Evolutionary conservation across 225 moss, liverwort and hornwort species (phyloP), one percentile per base, ranked within the genome.

Genomic region (Marchantia polymorpha): DNA sequence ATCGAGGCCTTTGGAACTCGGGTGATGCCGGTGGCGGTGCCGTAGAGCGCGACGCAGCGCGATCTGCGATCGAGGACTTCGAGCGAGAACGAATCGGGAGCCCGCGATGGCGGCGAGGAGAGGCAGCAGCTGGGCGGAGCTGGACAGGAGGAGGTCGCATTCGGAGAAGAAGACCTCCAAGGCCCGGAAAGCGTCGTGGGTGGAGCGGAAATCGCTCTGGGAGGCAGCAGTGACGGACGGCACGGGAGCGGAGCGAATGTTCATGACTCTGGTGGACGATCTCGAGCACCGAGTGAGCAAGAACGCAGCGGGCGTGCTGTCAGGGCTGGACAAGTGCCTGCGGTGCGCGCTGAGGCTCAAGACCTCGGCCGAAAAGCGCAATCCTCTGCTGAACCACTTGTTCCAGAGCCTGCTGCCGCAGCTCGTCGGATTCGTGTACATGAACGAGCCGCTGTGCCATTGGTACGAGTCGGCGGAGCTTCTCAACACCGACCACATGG

Each of bases 131-230:
- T 82, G 87, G 84, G 78, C 84, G 4, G 84, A 87, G 77, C 68
- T 87, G 69, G 87, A 84, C 48, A 58, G 84, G 52, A 84, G 87
- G 52, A 81, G 82, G 69, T 82, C 84, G 10, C 77, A 87, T n/a
- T 51, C 79, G 13, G 84, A 87, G 25, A n/a, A 74, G 4, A 82
- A 77, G 78, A 80, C 82, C 17, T 72, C 81, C 49, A 7, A 74
- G 59, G 76, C 77, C 8, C 65, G 79, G 8, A 84, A 80, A 68
- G 80, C 79, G 8, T 77, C 84, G 0, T 83, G 87, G 87, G 84
- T 82, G 55, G 83, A 84, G 29, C 71, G 87, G 30, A 87, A 87
- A 47, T 79, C 71, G 16, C 10, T 87, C 8, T 87, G 87, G 87
- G 84, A 87, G 27, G 26, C 76, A 7, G 39, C 76, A 13, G 71